Conservation (phyloP, 192 early-diverging fungal species). For the Phycomyces nitens region DNA sequence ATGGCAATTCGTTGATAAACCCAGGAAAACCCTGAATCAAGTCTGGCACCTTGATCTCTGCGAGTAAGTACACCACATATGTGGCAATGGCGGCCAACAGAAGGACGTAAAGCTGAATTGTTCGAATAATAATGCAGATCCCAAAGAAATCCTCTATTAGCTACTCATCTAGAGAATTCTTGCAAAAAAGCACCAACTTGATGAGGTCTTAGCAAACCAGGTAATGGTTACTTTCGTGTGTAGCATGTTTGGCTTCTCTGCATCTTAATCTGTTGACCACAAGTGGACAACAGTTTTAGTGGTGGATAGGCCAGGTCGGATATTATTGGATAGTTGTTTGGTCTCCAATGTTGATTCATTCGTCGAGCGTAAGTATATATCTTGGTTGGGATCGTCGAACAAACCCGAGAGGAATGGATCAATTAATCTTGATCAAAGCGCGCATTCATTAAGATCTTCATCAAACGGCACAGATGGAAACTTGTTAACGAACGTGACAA, state of each 20-base stretch:
- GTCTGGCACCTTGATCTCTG: background rate
- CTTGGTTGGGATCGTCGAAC: slow-evolving; percentile 3
- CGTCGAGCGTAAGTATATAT: slow-evolving; percentile 10
- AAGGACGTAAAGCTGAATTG: background rate
- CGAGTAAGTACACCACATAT: slow-evolving; percentile 5
- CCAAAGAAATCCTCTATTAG: background rate
- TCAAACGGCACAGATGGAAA: too few species aligned
- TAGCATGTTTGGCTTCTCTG: slow-evolving; percentile 10
- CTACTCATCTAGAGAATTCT: background rate
- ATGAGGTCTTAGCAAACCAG: slow-evolving; percentile 1
- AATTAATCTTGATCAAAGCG: too few species aligned
- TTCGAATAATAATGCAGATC: background rate
- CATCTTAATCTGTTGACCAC: slow-evolving; percentile 9
- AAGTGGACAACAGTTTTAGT: background rate
- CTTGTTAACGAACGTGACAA: too few species aligned
- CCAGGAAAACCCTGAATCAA: background rate
- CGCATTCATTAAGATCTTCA: too few species aligned
- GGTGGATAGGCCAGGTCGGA: slow-evolving; percentile 6
- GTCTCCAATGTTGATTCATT: slow-evolving; percentile 7
- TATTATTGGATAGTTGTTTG: background rate
- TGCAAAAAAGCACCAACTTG: background rate
- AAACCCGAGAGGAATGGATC: slow-evolving; percentile 16
- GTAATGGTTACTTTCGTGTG: slow-evolving; percentile 10
- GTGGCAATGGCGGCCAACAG: background rate
- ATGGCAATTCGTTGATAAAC: background rate